Evolutionary conservation across 2,329 filamentous ascomycete genomes (phyloP).

Genomic region (Chaetomiaceae sp.): DNA sequence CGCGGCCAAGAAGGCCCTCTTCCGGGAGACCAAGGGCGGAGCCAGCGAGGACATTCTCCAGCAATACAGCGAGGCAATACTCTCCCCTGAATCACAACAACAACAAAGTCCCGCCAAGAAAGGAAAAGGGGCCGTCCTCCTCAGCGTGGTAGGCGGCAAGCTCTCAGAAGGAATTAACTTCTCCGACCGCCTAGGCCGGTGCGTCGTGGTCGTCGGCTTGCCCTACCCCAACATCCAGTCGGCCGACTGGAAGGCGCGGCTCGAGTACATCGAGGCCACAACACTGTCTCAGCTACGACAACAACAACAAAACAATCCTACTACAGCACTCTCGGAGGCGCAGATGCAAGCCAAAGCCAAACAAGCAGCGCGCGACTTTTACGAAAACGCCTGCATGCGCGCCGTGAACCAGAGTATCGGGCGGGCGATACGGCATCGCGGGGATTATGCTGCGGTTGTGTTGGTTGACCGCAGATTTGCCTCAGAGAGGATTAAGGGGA

Average conservation of each 20-base stretch:
- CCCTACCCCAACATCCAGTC: constrained; percentile 89
- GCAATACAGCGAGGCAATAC: constrained; percentile 67
- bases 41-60: constrained; percentile 67
- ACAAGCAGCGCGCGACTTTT: constrained; percentile 69
- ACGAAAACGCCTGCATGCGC: constrained; percentile 93
- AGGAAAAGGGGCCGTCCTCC: constrained; percentile 64
- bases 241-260: constrained; percentile 88
- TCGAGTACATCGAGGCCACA: constrained; percentile 74
- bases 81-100: constrained; percentile 25
- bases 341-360: constrained; percentile 36
- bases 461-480: constrained; percentile 78
- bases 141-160: constrained; percentile 90
- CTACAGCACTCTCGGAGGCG: neutral
- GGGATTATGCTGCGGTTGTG: constrained; percentile 87
- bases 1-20: constrained; percentile 55
- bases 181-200: constrained; percentile 81
- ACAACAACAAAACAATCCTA: constrained; percentile 2
- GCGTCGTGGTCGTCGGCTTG: constrained; percentile 84
- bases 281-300: constrained; percentile 37
- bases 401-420: constrained; percentile 97
- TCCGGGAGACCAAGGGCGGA: constrained; percentile 52
- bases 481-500: constrained; percentile 66
- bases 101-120: neutral
- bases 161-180: constrained; percentile 99
- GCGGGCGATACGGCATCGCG: constrained; percentile 79